Conservation (phyloP, 306 rosid genomes). For the Astragalus membranaceus region DNA sequence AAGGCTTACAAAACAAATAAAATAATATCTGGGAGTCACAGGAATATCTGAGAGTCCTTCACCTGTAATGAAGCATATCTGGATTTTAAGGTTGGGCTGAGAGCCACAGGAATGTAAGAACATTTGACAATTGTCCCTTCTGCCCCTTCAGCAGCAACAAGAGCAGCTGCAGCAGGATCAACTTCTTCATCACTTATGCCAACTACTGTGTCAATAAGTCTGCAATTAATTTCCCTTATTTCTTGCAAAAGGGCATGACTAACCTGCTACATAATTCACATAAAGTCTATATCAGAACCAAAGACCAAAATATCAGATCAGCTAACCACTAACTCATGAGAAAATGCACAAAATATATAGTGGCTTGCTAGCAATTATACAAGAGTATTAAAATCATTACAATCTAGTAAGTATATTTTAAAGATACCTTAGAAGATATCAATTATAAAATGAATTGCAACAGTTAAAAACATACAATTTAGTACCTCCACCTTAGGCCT, state of each 20-base stretch:
- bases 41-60: slow-evolving; percentile 43
- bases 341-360: not conserved
- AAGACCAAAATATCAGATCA: not conserved
- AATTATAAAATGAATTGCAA: slow-evolving; percentile 2
- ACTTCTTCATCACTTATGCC: slow-evolving; percentile 66
- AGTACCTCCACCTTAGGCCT: slow-evolving; percentile 69
- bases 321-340: not conserved
- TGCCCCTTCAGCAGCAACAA: slow-evolving; percentile 48
- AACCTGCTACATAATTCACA: slow-evolving; percentile 49
- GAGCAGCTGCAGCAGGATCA: slow-evolving; percentile 62
- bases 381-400: slow-evolving; percentile 3
- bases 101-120: slow-evolving; percentile 81
- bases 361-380: not conserved
- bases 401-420: not conserved
- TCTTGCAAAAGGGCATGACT: slow-evolving; percentile 81
- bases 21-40: slow-evolving; percentile 15
- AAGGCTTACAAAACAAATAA: slow-evolving; percentile 8
- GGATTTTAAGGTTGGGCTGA: slow-evolving; percentile 74
- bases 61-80: slow-evolving; percentile 75
- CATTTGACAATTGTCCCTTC: slow-evolving; percentile 87
- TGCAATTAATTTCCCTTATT: slow-evolving; percentile 69
- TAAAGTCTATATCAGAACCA: slow-evolving; percentile 19
- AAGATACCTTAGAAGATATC: not conserved
- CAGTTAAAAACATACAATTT: slow-evolving; percentile 2
- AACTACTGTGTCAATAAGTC: slow-evolving; percentile 82